Conservation (phyloP, 768 basidiomycete genomes). For the Auriscalpium orientale region DNA sequence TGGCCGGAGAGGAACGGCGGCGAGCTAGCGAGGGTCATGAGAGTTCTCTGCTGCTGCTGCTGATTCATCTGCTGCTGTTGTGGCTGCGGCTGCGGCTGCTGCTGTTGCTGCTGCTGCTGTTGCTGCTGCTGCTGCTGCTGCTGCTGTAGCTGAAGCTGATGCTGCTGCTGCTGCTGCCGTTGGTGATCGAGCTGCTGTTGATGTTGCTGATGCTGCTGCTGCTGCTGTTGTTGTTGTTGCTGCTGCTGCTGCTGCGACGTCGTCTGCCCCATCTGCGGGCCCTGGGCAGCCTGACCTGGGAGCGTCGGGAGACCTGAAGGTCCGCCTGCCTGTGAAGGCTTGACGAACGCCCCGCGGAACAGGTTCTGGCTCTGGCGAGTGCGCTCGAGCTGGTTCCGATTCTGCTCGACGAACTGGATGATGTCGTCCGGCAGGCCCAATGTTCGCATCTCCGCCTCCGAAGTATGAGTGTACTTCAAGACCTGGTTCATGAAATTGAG, state of each 20-base stretch:
- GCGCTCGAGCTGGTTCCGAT: background rate
- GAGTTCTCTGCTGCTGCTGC: background rate
- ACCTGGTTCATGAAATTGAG: background rate
- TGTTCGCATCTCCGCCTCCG: slow-evolving; percentile 3
- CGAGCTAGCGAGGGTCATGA: background rate
- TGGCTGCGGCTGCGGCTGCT: background rate
- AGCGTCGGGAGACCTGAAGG: background rate
- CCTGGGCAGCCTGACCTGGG: background rate
- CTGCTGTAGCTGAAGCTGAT: background rate
- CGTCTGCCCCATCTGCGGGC: background rate
- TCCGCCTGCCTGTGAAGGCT: background rate
- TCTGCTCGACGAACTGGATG: background rate
- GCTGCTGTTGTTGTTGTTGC: background rate
- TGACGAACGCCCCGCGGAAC: background rate
- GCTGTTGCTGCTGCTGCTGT: background rate
- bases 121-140: background rate
- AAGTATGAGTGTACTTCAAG: background rate
- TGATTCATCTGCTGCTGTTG: background rate
- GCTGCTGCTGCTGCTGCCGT: slow-evolving; percentile 1
- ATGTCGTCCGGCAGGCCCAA: background rate
- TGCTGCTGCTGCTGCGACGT: background rate
- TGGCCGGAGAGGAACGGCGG: background rate
- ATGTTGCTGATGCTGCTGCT: slow-evolving; percentile 2
- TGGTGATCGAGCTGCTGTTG: slow-evolving; percentile 4
- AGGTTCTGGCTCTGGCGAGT: background rate